Evolutionary conservation across 208 protist genomes (phyloP), one percentile per base, ranked within the genome.

Genomic region (Spongospora subterranea): DNA sequence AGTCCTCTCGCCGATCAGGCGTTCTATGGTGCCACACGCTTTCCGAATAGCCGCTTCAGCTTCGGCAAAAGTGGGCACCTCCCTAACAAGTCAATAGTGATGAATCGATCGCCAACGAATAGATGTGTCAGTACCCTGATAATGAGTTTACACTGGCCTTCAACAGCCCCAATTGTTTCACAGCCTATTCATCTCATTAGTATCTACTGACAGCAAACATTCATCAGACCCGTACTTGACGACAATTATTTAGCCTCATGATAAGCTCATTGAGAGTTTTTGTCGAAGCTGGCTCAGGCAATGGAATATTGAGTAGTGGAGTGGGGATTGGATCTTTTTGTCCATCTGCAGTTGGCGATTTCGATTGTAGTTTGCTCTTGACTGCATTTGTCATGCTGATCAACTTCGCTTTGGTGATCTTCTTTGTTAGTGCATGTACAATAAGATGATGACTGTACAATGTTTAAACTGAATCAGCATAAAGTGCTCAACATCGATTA

Each of bases 331-430:
- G 71, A 82, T n/a, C 17, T 82, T 82, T 13, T 43, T 6, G n/a
- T 40, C 71, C 35, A n/a, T 6, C n/a, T 35, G 11, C 40, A n/a
- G 71, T 17, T 35, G n/a, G n/a, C n/a, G 71, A 45, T 35, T 82
- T 6, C n/a, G 71, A 20, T 13, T 6, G 71, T 43, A 35, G 40
- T 43, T 82, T 35, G 71, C 17, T 45, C 40, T 82, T 82, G 17
- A 82, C 35, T 6, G 71, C 17, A 40, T 82, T 82, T n/a, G 6
- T 82, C 71, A 82, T 6, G n/a, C 35, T 82, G 17, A 35, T 20
- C 17, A 82, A 39, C 71, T 43, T 82, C 11, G 71, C 71, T n/a
- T 82, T 82, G 71, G n/a, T 82, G 71, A 40, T 35, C 17, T 39
- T 20, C 13, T 82, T 35, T 13, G n/a, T n/a, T 35, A n/a, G 17